phyloP scores from a whole-genome alignment of 2,329 filamentous ascomycete species.

The Podosphaera leucotricha region DNA sequence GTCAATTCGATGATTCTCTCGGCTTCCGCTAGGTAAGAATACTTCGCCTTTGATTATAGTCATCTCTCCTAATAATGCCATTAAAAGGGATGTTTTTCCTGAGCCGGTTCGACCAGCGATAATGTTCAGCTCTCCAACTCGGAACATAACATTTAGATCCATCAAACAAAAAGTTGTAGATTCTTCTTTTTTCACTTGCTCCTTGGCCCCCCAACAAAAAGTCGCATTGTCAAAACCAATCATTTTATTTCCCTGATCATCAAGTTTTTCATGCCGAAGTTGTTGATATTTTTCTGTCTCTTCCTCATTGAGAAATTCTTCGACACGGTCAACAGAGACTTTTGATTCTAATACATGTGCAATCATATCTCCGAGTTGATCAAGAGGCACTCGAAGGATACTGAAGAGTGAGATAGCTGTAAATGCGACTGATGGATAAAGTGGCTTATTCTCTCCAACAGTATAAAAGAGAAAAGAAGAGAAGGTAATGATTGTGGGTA shows the following conservation, averaged over 20 bases:
- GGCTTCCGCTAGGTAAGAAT: constrained; percentile 56
- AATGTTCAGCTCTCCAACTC: constrained; percentile 69
- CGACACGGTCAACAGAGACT: constrained; percentile 88
- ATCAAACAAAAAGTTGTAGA: constrained; percentile 63
- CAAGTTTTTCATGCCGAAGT: constrained; percentile 43
- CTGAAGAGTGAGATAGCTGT: constrained; percentile 92
- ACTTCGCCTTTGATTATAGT: constrained; percentile 59
- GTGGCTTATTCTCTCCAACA: constrained; percentile 61
- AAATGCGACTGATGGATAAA: constrained; percentile 84
- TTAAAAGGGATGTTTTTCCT: constrained; percentile 84
- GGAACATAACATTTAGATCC: constrained; percentile 62
- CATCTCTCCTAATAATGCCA: constrained; percentile 96
- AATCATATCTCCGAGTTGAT: constrained; percentile 96
- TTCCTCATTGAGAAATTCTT: constrained; percentile 78
- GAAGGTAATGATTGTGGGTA: constrained; percentile 86
- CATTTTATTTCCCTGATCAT: constrained; percentile 43
- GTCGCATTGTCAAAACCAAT: constrained; percentile 73
- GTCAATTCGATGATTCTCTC: constrained; percentile 63
- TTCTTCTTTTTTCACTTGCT: constrained; percentile 32
- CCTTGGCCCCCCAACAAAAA: constrained; percentile 66
- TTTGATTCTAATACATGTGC: constrained; percentile 95
- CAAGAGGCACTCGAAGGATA: constrained; percentile 73
- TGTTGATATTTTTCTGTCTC: constrained; percentile 93
- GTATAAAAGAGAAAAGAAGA: constrained; percentile 91
- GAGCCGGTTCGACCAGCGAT: constrained; percentile 83